phyloP scores from a whole-genome alignment of 1,284 basidiomycete genomes.

The Psilocybe mexicana region DNA sequence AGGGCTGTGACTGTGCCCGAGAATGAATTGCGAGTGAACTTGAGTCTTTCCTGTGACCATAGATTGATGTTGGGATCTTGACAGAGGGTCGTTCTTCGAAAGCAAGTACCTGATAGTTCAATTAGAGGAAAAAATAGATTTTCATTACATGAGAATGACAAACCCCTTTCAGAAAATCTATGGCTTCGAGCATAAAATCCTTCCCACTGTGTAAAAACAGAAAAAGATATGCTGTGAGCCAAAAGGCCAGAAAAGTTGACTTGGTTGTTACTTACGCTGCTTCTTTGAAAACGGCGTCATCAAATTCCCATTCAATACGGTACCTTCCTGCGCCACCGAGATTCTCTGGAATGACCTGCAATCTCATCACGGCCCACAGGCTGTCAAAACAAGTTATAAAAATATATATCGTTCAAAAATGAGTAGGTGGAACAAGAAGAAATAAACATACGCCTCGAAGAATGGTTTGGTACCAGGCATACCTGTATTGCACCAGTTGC shows the following conservation, averaged over 20 bases:
- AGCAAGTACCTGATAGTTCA: constrained; percentile 50
- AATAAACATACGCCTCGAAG: constrained; percentile 56
- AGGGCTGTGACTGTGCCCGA: constrained; percentile 58
- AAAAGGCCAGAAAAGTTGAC: constrained; percentile 12
- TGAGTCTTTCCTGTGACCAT: constrained; percentile 36
- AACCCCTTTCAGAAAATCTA: constrained; percentile 81
- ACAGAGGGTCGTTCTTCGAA: constrained; percentile 63
- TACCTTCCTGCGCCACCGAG: constrained; percentile 70
- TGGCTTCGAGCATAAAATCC: constrained; percentile 81
- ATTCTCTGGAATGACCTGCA: constrained; percentile 70
- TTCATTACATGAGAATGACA: constrained; percentile 32
- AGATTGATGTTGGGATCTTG: constrained; percentile 38
- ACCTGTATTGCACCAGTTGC: constrained; percentile 75
- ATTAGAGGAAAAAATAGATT: constrained; percentile 15
- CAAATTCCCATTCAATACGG: constrained; percentile 76
- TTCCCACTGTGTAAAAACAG: constrained; percentile 56
- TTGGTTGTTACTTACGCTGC: constrained; percentile 60
- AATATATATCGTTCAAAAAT: background rate
- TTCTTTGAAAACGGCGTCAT: constrained; percentile 83
- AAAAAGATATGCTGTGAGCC: constrained; percentile 9
- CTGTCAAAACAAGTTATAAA: constrained; percentile 21
- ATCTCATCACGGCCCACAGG: constrained; percentile 72
- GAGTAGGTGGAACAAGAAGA: background rate
- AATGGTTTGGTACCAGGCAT: constrained; percentile 82
- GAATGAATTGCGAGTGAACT: constrained; percentile 42